Evolutionary conservation across 805 yeast species (phyloP), one percentile per base, ranked within the genome.

Genomic region (Monosporozyma yasuniensis): DNA sequence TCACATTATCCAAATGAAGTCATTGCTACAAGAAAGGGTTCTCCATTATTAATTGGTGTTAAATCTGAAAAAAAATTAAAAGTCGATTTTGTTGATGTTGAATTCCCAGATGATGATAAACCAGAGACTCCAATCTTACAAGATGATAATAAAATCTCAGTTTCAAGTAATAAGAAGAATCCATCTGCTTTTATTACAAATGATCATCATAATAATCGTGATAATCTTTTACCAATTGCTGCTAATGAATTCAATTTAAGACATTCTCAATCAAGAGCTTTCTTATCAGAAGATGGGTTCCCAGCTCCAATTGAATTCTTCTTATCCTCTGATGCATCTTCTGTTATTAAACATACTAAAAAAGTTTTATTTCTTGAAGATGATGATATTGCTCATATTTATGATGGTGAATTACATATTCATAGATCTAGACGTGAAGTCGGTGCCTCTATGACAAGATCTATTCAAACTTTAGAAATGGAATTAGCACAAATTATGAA

Each of bases 401-500:
- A 85, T 69, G 96, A 89, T 65, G 99, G 99, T 69, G 98, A 93
- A 74, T 78, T 93, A 67, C 99, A 93, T 71, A 93, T 93, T 56
- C 99, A 93, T 73, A 85, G 99, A 71, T 95, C 96, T 49, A 81
- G 87, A 65, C 85, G 83, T 65, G 86, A 81, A 56, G 88, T 83
- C 19, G 89, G 87, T 59, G 90, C 85, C 64, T 83, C 96, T n/a
- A 83, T 96, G 52, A 87, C 89, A 49, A 85, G 99, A 76, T 85
- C 91, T 48, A 95, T 93, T 63, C 96, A 93, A 72, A 93, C 97
- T 46, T 77, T 93, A 63, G 99, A 93, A 73, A 78, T 93, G 84
- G 96, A 93, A 74, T 80, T 93, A 66, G 93, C 95, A 54, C 95
- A 93, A 73, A 91, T 93, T 67, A 93, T 93, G 98, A 91, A 89